These are phyloP conservation scores for Raddia guianensis DNA, from an alignment of 176 grass and related monocot species.

Conservation along the genomic window DNA sequence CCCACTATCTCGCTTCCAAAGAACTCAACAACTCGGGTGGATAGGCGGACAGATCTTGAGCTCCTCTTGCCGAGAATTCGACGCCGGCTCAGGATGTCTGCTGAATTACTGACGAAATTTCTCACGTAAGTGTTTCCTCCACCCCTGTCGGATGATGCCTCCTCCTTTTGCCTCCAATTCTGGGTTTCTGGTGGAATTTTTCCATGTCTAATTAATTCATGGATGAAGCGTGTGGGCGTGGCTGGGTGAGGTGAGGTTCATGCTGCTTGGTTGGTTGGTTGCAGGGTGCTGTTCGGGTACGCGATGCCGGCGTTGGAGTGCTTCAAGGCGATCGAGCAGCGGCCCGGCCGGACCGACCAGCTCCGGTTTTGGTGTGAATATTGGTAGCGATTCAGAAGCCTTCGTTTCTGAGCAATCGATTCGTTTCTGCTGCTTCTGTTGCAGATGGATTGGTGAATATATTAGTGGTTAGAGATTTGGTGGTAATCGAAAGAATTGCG, in stretches of 20 bases:
- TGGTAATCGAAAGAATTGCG: not conserved
- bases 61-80: not conserved
- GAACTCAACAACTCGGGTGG: conserved; percentile 13
- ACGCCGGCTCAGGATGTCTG: conserved; percentile 44
- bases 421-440: not conserved
- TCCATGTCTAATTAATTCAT: not conserved
- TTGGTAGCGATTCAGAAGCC: conserved; percentile 61
- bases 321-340: conserved; percentile 86
- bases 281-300: conserved; percentile 80
- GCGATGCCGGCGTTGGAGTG: conserved; percentile 85
- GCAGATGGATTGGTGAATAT: not conserved
- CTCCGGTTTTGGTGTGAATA: conserved; percentile 98
- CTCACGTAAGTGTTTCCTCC: conserved; percentile 60
- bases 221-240: not conserved
- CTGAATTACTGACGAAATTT: conserved; percentile 70
- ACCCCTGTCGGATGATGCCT: not conserved
- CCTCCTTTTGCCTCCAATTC: conserved; percentile 23
- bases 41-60: not conserved
- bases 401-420: not conserved
- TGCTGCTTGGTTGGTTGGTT: conserved; percentile 12
- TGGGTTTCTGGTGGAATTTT: conserved; percentile 28
- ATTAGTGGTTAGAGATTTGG: not conserved
- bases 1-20: conserved; percentile 6
- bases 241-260: not conserved
- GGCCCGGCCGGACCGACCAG: conserved; percentile 56